Evolutionary conservation across 2,329 filamentous ascomycete species (phyloP), one percentile per base, ranked within the genome.

Genomic region (Pyrenochaeta sp.): DNA sequence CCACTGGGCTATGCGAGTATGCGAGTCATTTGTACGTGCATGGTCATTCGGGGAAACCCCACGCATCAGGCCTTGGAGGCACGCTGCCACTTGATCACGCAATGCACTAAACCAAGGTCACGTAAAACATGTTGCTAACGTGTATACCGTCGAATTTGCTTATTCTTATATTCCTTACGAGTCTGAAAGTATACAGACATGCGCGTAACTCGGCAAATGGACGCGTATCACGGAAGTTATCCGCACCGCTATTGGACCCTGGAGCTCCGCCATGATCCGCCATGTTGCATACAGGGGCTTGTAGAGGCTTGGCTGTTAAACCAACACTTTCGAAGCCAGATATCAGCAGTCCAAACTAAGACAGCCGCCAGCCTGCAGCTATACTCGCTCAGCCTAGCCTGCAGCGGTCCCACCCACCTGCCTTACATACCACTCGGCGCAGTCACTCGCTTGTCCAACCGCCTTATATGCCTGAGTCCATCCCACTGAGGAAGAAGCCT

Each of bases 391-490:
- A n/a, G 36, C 4, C 13, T 39, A 50, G 52, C 52, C 50, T 54
- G 45, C 48, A 37, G 54, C 52, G 40, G 42, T 50, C 57, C 57
- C 61, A 58, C 51, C 22, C 56, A 44, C 47, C 45, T 47, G 45
- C 40, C 40, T 28, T 27, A 51, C 50, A 52, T 50, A 42, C 58
- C 58, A 52, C 50, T 36, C 46, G 39, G 42, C 32, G 28, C 54
- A 39, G 58, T 57, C 67, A 64, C 52, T 61, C 55, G 66, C 65
- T 64, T 51, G 50, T 52, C 48, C 54, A 58, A 67, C 52, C 64
- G 69, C 72, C 73, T 68, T 74, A 68, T 66, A 77, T 77, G 74
- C 72, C 73, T 70, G 70, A 76, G 62, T 73, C 69, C 54, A 76
- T 76, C 47, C 73, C 74, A 8, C 70, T 77, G 25, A 63, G 68